Conservation (phyloP, 2,329 filamentous ascomycete species). For the Apiospora saccharicola region DNA sequence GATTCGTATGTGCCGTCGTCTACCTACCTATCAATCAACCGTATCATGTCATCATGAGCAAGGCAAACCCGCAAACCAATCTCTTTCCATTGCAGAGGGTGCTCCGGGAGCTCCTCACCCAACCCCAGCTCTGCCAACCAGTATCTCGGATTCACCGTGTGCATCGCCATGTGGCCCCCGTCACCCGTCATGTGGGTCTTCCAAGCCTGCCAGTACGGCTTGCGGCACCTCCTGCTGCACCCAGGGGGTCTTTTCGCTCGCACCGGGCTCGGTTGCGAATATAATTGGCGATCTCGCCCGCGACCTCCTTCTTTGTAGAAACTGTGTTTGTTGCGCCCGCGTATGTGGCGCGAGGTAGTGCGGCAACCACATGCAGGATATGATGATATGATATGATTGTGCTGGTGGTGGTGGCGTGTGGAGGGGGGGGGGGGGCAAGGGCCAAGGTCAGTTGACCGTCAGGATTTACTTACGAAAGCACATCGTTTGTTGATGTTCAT, state of each 20-base stretch:
- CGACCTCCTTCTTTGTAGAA: slow-evolving; percentile 41
- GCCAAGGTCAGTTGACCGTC: neutral
- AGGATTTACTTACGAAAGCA: slow-evolving; percentile 40
- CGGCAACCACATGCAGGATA: too few relatives aligned
- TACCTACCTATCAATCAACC: too few relatives aligned
- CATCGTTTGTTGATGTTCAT: slow-evolving; percentile 40
- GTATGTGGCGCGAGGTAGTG: neutral
- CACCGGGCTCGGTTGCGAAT: slow-evolving; percentile 35
- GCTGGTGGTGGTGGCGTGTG: neutral
- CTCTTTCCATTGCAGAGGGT: neutral
- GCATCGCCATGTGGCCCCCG: slow-evolving; percentile 36
- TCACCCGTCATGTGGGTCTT: slow-evolving; percentile 37
- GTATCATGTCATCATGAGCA: neutral
- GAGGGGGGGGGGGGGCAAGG: too few relatives aligned
- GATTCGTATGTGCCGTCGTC: too few relatives aligned
- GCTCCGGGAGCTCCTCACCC: slow-evolving; percentile 15
- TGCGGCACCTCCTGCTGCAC: slow-evolving; percentile 30
- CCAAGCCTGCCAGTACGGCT: slow-evolving; percentile 34
- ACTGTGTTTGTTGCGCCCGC: slow-evolving; percentile 26
- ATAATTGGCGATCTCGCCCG: slow-evolving; percentile 38
- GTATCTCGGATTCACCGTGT: slow-evolving; percentile 32
- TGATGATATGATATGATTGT: too few relatives aligned
- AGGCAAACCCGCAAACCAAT: neutral
- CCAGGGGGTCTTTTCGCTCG: slow-evolving; percentile 28
- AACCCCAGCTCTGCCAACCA: slow-evolving; percentile 32